Base-by-base conservation (phyloP, 2,329 filamentous ascomycete species). In the Aspergillus viridinutans region DNA sequence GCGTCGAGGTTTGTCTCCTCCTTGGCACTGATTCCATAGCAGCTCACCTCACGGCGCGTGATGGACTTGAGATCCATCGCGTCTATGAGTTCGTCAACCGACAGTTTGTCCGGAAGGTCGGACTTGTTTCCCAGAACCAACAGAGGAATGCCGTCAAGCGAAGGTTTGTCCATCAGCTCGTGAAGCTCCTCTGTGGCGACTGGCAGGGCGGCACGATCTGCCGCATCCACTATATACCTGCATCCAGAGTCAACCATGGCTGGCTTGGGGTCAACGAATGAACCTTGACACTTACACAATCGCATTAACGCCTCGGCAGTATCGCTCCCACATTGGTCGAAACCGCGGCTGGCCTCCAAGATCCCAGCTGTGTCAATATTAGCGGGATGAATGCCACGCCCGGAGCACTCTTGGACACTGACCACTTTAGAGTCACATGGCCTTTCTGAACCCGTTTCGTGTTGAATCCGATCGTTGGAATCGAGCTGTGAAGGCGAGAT, bases 1-100 rank as follows among this genome's bases (percentile, higher is more conserved):
- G 93, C 94, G 71, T 99, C 93, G 63, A 99, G 85, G 77, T 99
- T 99, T 57, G 93, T 99, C 78, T 99, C 94, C 74, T 97, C 93
- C 76, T 97, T 97, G 59, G 93, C 94, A 74, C 92, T 97, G 78
- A 99, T 97, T 60, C 93, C 93, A 76, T 99, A 99, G 78, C 94
- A 97, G 78, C 91, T 96, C 66, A 99, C 93, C 76, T 99, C 94
- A 55, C 94, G 90, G 69, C 91, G 88, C 58, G 87, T 89, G 73
- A 99, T 92, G 65, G 85, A 86, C 74, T 94, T 96, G 57, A 99
- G 83, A 67, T 96, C 88, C 76, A 99, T 83, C 61, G 88, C 88
- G 59, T 96, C 93, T 77, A 99, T 97, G 71, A 99, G 78, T 75
- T 97, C 92, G 73, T 99, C 94, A 45, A 97, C 93, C 29, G 89